These are phyloP conservation scores for Simmondsia chinensis DNA, from an alignment of 148 eudicot genomes.

Conservation along the genomic window DNA sequence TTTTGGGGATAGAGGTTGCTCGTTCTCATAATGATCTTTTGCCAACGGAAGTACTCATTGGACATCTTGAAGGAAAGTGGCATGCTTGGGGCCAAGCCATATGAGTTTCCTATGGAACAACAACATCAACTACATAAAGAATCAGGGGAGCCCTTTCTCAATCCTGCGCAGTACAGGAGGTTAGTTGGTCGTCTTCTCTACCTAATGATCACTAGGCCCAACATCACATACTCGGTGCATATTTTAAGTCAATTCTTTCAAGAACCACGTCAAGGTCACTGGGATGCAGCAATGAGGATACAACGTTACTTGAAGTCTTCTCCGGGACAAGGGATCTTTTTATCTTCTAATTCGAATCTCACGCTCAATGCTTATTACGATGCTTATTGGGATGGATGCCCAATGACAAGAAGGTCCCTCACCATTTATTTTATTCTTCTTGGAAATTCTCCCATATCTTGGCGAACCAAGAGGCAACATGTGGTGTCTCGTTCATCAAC, in stretches of 20 bases:
- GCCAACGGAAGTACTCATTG: background rate
- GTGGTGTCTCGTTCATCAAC: background rate
- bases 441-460: background rate
- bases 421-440: background rate
- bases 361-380: background rate
- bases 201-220: background rate
- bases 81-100: background rate
- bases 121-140: background rate
- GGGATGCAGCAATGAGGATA: background rate
- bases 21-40: background rate
- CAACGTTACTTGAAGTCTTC: background rate
- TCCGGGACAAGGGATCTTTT: background rate
- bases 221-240: background rate
- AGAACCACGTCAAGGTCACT: background rate
- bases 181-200: background rate
- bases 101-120: background rate
- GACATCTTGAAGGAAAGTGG: background rate
- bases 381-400: background rate
- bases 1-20: background rate
- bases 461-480: background rate
- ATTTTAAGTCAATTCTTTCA: background rate
- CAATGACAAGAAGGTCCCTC: background rate
- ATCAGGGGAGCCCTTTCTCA: background rate
- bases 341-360: background rate
- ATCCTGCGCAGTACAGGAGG: background rate